phyloP scores from a whole-genome alignment of 495 filamentous ascomycete species.

The Neurospora sp. region DNA sequence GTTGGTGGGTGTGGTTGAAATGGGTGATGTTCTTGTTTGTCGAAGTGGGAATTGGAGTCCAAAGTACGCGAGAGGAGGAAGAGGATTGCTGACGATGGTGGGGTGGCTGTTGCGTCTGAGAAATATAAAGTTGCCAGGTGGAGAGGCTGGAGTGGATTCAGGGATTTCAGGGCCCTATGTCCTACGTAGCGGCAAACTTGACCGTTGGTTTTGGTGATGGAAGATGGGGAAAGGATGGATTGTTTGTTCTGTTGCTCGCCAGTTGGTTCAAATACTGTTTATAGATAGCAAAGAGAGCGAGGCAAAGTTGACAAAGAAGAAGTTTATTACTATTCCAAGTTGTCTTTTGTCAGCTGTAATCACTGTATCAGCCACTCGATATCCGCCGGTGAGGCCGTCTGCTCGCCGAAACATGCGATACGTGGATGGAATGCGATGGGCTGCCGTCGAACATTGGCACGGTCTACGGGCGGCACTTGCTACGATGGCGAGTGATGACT shows the following conservation, averaged over 20 bases:
- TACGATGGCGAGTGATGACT: slow-evolving; percentile 12
- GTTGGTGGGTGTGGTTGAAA: background rate
- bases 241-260: background rate
- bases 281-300: background rate
- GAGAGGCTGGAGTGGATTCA: background rate
- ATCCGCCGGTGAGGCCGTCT: background rate
- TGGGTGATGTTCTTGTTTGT: background rate
- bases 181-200: background rate
- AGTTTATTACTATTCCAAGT: background rate
- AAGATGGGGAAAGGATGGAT: background rate
- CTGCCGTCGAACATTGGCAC: slow-evolving; percentile 19
- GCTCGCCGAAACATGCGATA: background rate
- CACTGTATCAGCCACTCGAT: background rate
- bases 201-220: background rate
- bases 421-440: slow-evolving; percentile 20
- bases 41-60: background rate
- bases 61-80: background rate
- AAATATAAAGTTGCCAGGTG: slow-evolving; percentile 3
- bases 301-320: background rate
- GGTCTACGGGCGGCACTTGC: slow-evolving; percentile 1
- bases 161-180: background rate
- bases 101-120: background rate
- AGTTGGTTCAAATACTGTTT: background rate
- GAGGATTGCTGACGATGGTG: background rate
- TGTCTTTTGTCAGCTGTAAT: background rate